phyloP scores from a whole-genome alignment of 2,329 filamentous ascomycete species.

The Calonectria hongkongensis region DNA sequence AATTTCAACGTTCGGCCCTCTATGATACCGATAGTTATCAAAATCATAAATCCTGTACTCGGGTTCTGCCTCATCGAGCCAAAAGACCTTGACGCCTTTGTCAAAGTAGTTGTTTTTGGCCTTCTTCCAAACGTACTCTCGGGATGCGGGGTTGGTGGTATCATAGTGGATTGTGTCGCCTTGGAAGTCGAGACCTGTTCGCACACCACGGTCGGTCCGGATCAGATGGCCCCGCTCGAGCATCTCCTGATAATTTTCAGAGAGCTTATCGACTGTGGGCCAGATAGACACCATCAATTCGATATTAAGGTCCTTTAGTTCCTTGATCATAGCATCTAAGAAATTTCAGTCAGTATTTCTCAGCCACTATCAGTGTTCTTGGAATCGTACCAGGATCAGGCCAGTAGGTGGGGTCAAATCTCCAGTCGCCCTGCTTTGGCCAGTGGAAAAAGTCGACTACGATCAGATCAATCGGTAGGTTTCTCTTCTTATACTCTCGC shows the following conservation, averaged over 20 bases:
- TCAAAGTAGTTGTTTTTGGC: constrained; percentile 76
- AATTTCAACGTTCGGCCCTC: constrained; percentile 62
- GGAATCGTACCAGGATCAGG: constrained; percentile 73
- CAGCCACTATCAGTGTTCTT: background rate
- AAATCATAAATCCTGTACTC: constrained; percentile 80
- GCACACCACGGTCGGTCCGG: constrained; percentile 75
- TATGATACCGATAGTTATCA: constrained; percentile 73
- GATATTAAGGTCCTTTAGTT: constrained; percentile 74
- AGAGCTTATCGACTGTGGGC: constrained; percentile 77
- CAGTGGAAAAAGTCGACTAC: constrained; percentile 82
- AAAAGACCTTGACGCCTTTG: constrained; percentile 79
- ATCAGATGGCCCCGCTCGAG: constrained; percentile 76
- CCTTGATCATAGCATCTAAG: constrained; percentile 77
- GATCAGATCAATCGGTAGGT: constrained; percentile 77
- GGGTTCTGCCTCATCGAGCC: constrained; percentile 82
- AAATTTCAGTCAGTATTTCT: background rate
- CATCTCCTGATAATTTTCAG: constrained; percentile 78
- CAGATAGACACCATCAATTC: constrained; percentile 83
- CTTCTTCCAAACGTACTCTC: constrained; percentile 76
- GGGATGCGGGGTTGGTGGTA: constrained; percentile 76
- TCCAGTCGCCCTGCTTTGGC: constrained; percentile 81
- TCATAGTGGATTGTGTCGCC: constrained; percentile 78
- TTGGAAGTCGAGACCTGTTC: constrained; percentile 75
- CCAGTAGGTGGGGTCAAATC: constrained; percentile 78
- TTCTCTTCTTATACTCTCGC: constrained; percentile 73